Conservation (phyloP, 805 yeast species). For the Ogataea ganodermae region DNA sequence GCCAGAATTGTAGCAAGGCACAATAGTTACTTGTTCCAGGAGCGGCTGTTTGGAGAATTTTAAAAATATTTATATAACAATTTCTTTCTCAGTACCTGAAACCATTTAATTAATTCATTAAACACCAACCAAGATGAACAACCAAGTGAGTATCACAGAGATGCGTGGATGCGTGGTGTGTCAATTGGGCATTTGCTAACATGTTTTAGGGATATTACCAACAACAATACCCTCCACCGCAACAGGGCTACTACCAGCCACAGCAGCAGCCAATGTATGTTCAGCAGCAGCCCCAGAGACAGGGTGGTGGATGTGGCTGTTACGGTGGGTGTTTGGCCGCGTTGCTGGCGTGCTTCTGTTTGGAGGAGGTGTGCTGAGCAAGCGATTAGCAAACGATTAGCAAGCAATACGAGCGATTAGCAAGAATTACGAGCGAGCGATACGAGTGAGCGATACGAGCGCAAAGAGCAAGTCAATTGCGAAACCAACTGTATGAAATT, state of each 20-base stretch:
- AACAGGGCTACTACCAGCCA: constrained; percentile 23
- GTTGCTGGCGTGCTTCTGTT: constrained; percentile 24
- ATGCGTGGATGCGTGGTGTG: no score
- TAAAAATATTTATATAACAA: not conserved
- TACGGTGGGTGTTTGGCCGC: constrained; percentile 26
- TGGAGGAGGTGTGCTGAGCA: constrained; percentile 19
- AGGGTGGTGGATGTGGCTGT: constrained; percentile 21
- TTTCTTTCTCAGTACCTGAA: not conserved
- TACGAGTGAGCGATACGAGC: no score
- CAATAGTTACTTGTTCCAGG: constrained; percentile 1
- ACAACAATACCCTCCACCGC: constrained; percentile 17
- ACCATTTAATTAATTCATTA: not conserved
- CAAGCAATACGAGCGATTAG: no score
- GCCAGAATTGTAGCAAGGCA: constrained; percentile 2
- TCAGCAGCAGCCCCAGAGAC: constrained; percentile 24
- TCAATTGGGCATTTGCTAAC: not conserved
- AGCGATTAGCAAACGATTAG: not conserved
- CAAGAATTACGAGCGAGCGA: no score
- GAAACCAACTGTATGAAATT: no score
- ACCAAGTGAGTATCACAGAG: constrained; percentile 3
- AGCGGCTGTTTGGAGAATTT: constrained; percentile 3
- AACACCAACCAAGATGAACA: constrained; percentile 8
- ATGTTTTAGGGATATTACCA: constrained; percentile 24
- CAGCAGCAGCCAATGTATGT: constrained; percentile 29
- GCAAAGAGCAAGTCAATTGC: no score